Evolutionary conservation across 768 basidiomycete genomes (phyloP).

Genomic region (Suillus variegatus): DNA sequence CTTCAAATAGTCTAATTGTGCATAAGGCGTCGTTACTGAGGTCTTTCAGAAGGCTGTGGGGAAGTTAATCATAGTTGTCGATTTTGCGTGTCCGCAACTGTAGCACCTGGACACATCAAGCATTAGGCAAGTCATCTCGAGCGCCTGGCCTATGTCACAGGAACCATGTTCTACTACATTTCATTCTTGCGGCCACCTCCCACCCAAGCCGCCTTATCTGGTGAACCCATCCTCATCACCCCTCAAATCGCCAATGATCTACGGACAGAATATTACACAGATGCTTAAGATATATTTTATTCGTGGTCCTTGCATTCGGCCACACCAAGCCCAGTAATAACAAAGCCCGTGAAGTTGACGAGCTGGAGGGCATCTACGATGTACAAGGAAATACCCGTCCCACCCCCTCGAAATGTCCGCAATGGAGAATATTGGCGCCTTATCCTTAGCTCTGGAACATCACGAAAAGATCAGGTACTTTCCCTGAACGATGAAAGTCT

Average conservation of each 20-base stretch:
- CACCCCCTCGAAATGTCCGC: constrained; percentile 53
- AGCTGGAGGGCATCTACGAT: constrained; percentile 67
- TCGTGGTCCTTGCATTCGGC: constrained; percentile 50
- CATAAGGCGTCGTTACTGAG: no score
- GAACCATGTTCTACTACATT: constrained; percentile 70
- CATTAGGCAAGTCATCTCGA: background rate
- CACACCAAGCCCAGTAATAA: constrained; percentile 27
- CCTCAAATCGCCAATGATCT: constrained; percentile 91
- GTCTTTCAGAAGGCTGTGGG: no score
- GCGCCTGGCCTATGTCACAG: background rate
- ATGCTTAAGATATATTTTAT: constrained; percentile 66
- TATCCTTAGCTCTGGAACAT: constrained; percentile 47
- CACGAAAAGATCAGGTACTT: constrained; percentile 33
- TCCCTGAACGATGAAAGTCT: constrained; percentile 43
- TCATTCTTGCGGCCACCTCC: constrained; percentile 91
- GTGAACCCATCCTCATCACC: constrained; percentile 54
- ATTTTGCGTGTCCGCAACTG: no score
- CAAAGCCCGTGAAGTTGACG: constrained; percentile 63
- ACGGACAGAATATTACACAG: constrained; percentile 69
- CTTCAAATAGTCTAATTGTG: no score
- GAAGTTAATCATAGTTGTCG: no score
- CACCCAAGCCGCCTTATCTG: constrained; percentile 41
- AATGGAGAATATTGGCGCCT: constrained; percentile 68
- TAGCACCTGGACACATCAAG: background rate
- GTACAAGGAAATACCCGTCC: constrained; percentile 75